A percentile compares a stretch with the other conserved stretches of the same genome.
Conservation (phyloP, 106 monocot genomes). For the Dendrobium huoshanense region DNA sequence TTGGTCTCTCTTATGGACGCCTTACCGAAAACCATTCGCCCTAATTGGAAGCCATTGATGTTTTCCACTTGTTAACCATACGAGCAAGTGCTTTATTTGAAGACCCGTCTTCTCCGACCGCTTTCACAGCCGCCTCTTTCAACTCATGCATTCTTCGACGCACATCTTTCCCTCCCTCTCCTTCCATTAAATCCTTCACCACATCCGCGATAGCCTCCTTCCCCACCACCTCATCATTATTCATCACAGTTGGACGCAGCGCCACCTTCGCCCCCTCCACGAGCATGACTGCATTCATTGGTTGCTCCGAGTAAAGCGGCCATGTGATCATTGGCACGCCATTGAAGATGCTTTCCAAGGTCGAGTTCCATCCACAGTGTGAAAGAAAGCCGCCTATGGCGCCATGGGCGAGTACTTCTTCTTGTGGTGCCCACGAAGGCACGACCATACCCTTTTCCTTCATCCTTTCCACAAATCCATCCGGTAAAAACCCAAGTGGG, state of each 20-base stretch:
- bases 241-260: neutral
- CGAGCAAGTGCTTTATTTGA: neutral
- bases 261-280: constrained; percentile 12
- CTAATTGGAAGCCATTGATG: neutral
- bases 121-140: neutral
- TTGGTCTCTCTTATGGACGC: too few relatives aligned
- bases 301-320: constrained; percentile 22
- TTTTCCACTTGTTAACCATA: constrained; percentile 1
- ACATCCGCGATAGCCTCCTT: constrained; percentile 6
- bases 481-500: neutral
- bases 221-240: neutral
- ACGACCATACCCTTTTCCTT: constrained; percentile 5
- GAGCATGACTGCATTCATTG: constrained; percentile 12
- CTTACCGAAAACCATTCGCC: too few relatives aligned
- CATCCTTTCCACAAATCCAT: constrained; percentile 1
- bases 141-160: neutral
- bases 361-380: constrained; percentile 26
- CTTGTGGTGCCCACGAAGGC: constrained; percentile 13
- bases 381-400: constrained; percentile 14
- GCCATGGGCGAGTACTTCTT: constrained; percentile 1
- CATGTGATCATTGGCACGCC: constrained; percentile 26
- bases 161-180: constrained; percentile 11
- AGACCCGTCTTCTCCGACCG: neutral
- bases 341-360: constrained; percentile 12
- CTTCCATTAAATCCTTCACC: constrained; percentile 7